These are phyloP conservation scores for Solanum gracilifrons DNA, from an alignment of 257 asterid species.

Conservation along the genomic window DNA sequence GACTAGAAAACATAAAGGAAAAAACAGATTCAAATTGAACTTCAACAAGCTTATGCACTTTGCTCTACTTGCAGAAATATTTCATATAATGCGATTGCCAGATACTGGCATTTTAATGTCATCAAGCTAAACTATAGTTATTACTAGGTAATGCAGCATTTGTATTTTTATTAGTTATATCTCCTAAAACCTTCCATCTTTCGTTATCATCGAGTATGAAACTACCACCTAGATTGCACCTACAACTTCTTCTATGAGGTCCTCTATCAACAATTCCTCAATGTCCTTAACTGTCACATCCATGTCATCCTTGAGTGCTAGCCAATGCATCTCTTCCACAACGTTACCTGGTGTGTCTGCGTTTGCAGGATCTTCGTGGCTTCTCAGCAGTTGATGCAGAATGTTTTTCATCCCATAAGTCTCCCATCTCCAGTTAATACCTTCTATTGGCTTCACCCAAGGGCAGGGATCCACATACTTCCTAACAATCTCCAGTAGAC, in stretches of 20 bases:
- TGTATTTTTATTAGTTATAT: not conserved
- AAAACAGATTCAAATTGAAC: not conserved
- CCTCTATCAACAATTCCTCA: slow-evolving; percentile 56
- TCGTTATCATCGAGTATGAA: not conserved
- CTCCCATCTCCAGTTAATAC: slow-evolving; percentile 14
- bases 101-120: not conserved
- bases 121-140: not conserved
- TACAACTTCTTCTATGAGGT: slow-evolving; percentile 34
- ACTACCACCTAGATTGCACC: not conserved
- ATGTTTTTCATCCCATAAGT: slow-evolving; percentile 27
- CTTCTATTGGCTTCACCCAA: slow-evolving; percentile 40
- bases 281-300: slow-evolving; percentile 49
- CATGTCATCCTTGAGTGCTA: slow-evolving; percentile 25
- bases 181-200: not conserved
- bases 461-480: slow-evolving; percentile 31
- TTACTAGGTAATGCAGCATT: not conserved
- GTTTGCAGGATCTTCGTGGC: slow-evolving; percentile 9
- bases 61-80: not conserved
- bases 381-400: slow-evolving; percentile 24
- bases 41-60: not conserved
- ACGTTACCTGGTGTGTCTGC: slow-evolving; percentile 18
- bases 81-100: not conserved
- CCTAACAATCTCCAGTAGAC: slow-evolving; percentile 33
- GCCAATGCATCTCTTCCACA: slow-evolving; percentile 61
- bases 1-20: not conserved